A percentile compares a stretch with the other conserved stretches of the same genome.
These are phyloP conservation scores for Cynanchum wilfordii DNA, from an alignment of 257 asterid genomes.

Conservation along the genomic window DNA sequence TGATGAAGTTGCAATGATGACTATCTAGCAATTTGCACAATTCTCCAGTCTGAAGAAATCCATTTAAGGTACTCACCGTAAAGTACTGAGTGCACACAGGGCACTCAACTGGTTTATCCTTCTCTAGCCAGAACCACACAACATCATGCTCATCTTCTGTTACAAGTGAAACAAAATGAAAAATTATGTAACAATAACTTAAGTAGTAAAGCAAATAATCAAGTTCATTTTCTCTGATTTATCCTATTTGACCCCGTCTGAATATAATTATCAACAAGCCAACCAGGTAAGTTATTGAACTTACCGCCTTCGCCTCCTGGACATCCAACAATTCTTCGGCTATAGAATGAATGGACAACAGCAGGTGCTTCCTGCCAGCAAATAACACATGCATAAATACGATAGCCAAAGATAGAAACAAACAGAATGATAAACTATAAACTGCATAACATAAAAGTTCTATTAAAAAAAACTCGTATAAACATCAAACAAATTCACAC, in stretches of 20 bases:
- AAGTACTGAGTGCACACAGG: slow-evolving; percentile 93
- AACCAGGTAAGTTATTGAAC: slow-evolving; percentile 17
- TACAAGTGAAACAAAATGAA: slow-evolving; percentile 8
- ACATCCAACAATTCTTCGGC: slow-evolving; percentile 87
- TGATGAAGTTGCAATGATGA: background rate
- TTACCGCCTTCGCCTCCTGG: slow-evolving; percentile 93
- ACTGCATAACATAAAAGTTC: background rate
- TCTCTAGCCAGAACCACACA: slow-evolving; percentile 99
- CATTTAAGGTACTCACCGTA: slow-evolving; percentile 52
- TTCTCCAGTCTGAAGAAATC: background rate
- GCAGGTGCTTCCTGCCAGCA: slow-evolving; percentile 77
- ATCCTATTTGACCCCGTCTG: background rate
- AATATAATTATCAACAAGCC: background rate
- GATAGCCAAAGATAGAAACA: background rate
- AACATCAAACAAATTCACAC: background rate
- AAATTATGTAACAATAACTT: background rate
- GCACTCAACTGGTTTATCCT: slow-evolving; percentile 90
- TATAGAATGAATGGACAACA: slow-evolving; percentile 58
- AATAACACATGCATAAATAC: background rate
- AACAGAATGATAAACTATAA: background rate
- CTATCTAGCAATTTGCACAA: background rate
- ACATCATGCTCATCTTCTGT: slow-evolving; percentile 98
- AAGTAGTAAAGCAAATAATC: background rate
- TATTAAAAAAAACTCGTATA: background rate
- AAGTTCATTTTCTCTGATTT: background rate